phyloP scores from a whole-genome alignment of 129 eudicot genomes.

The Chrysanthemum makinoi region DNA sequence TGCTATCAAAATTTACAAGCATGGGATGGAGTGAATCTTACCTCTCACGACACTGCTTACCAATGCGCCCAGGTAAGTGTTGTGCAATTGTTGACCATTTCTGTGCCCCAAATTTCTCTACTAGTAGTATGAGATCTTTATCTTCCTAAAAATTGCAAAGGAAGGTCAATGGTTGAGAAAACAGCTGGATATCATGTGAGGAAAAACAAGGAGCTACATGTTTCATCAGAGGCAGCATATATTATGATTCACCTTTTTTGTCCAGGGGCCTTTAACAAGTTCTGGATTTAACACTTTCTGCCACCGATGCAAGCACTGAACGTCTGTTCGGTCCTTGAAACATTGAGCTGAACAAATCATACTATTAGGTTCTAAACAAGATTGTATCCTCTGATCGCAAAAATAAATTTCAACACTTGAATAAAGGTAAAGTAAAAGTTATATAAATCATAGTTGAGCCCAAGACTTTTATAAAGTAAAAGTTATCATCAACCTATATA shows the following conservation, averaged over 20 bases:
- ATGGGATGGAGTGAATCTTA: constrained; percentile 24
- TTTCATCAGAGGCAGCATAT: constrained; percentile 2
- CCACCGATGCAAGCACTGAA: constrained; percentile 94
- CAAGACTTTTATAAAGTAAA: too few relatives aligned
- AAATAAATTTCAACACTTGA: constrained; percentile 12
- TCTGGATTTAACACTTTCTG: constrained; percentile 90
- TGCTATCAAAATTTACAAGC: background rate
- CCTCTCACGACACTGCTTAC: constrained; percentile 97
- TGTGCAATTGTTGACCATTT: constrained; percentile 93
- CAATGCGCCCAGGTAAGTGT: constrained; percentile 87
- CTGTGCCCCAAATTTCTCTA: constrained; percentile 65
- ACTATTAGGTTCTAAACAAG: constrained; percentile 5
- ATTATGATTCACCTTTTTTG: constrained; percentile 62
- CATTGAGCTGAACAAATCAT: constrained; percentile 64
- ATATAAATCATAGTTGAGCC: background rate
- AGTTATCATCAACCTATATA: too few relatives aligned
- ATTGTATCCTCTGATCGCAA: background rate
- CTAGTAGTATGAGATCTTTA: constrained; percentile 62
- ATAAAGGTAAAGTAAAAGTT: background rate
- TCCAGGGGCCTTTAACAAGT: constrained; percentile 96
- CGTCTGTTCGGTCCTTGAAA: constrained; percentile 79
- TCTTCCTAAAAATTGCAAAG: constrained; percentile 61
- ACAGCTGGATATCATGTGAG: background rate
- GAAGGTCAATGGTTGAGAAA: background rate
- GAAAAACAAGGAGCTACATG: constrained; percentile 2